Evolutionary conservation across 2,329 filamentous ascomycete species (phyloP).

Genomic region (Sporothrix sp.): DNA sequence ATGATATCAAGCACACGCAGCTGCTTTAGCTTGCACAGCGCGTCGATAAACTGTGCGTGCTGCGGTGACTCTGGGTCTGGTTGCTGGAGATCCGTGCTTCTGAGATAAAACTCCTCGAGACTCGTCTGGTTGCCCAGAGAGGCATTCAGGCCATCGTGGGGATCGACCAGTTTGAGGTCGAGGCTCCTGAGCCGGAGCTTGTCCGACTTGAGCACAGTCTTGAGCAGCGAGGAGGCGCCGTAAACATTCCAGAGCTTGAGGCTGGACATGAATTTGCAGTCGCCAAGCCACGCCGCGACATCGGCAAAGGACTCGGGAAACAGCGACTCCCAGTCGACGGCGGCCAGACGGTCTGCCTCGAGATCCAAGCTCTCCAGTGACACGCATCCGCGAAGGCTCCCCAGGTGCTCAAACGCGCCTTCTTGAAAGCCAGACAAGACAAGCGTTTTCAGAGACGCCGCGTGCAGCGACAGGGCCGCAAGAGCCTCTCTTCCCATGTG

Average conservation of each 20-base stretch:
- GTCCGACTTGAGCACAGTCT: constrained; percentile 33
- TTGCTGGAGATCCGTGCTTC: constrained; percentile 16
- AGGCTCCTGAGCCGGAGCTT: constrained; percentile 37
- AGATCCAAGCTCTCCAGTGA: constrained; percentile 27
- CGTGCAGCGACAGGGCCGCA: constrained; percentile 38
- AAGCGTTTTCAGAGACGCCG: constrained; percentile 27
- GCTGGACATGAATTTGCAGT: constrained; percentile 37
- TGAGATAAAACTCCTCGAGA: constrained; percentile 27
- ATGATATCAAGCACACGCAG: constrained; percentile 45
- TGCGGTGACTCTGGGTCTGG: constrained; percentile 25
- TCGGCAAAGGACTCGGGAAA: constrained; percentile 21
- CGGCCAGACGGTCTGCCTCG: constrained; percentile 20
- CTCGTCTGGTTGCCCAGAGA: constrained; percentile 40
- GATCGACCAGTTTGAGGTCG: constrained; percentile 37
- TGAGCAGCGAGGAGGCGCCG: constrained; percentile 42
- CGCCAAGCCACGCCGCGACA: constrained; percentile 25
- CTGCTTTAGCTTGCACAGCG: constrained; percentile 41
- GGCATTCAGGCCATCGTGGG: constrained; percentile 41
- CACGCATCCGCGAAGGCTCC: constrained; percentile 26
- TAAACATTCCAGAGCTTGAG: constrained; percentile 42
- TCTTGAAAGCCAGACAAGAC: constrained; percentile 24
- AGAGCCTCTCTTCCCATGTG: constrained; percentile 46
- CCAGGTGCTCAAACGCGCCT: constrained; percentile 23
- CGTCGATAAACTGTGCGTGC: constrained; percentile 23
- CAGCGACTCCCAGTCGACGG: constrained; percentile 18